Evolutionary conservation across 148 eudicot genomes (phyloP).

Genomic region (Chenopodium album): DNA sequence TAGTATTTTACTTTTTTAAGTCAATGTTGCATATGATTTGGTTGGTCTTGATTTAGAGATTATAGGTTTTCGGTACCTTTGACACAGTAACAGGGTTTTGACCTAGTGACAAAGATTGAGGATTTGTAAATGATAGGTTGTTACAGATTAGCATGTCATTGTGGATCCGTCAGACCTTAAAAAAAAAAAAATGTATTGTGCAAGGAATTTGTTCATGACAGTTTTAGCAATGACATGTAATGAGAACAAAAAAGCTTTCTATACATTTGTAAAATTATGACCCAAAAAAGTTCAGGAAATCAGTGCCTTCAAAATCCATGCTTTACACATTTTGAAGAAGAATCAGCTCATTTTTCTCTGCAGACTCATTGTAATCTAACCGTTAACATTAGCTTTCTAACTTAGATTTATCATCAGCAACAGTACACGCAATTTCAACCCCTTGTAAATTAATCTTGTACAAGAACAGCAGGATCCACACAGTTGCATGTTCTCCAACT

Average conservation of each 20-base stretch:
- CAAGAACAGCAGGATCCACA: not conserved
- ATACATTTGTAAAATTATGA: not conserved
- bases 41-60: not conserved
- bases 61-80: too few relatives aligned
- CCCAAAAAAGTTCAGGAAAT: not conserved
- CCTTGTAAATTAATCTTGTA: not conserved
- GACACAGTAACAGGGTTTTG: too few relatives aligned
- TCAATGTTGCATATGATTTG: not conserved
- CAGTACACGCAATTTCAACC: not conserved
- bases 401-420: not conserved
- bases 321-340: constrained; percentile 17
- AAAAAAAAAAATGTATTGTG: not conserved
- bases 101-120: too few relatives aligned
- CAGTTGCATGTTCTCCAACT: not conserved
- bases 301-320: constrained; percentile 21
- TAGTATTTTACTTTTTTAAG: not conserved
- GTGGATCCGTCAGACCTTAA: too few relatives aligned
- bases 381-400: constrained; percentile 25
- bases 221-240: not conserved
- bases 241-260: not conserved
- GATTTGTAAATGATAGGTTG: too few relatives aligned
- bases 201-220: not conserved
- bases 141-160: too few relatives aligned
- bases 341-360: constrained; percentile 17
- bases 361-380: constrained; percentile 23